Base-by-base conservation (phyloP, 768 basidiomycete genomes). In the Mycena capillaripes region DNA sequence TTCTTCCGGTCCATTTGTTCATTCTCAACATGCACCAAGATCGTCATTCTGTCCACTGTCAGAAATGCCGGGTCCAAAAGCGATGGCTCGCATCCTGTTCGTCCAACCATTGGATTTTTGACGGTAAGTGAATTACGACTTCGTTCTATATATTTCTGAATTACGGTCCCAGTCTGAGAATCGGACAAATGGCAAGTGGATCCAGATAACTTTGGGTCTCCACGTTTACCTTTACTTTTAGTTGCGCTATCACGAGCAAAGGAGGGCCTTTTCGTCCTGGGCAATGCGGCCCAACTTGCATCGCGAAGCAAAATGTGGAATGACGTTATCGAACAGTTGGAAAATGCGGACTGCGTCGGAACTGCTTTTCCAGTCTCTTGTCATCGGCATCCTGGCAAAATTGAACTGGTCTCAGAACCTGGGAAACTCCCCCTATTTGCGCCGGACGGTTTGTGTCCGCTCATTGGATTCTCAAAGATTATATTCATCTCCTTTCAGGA, bases 191-290 rank as follows among this genome's bases (percentile, higher is more conserved):
- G 87, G 86, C 86, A 76, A 67, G 56, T n/a, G n/a, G n/a, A 53
- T 38, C 29, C 6, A 40, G 9, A 23, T 19, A 14, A 16, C 21
- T 25, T 23, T 29, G 21, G 19, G 30, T 14, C 4, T 12, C n/a
- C 34, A n/a, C 29, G 52, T 58, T 76, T 38, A 72, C 66, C 12
- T 40, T 42, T 40, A 59, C 63, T 25, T 36, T 25, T 23, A 87
- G 94, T 95, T 48, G 92, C 94, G 0, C 78, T 95, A 5, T 94
- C 93, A 25, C 86, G 94, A 25, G 93, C 94, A 5, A 87, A 89
- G 58, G 89, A 95, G 70, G 94, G 94, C 6, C 81, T 95, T 2
- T 95, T 86, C 76, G 88, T 95, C 36, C 80, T 95, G 4, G 94
- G 94, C 27, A 93, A 94, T 63, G 89, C 91, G 0, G 78, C 84